Conservation (phyloP, 495 filamentous ascomycete species). For the Xylaria cubensis region DNA sequence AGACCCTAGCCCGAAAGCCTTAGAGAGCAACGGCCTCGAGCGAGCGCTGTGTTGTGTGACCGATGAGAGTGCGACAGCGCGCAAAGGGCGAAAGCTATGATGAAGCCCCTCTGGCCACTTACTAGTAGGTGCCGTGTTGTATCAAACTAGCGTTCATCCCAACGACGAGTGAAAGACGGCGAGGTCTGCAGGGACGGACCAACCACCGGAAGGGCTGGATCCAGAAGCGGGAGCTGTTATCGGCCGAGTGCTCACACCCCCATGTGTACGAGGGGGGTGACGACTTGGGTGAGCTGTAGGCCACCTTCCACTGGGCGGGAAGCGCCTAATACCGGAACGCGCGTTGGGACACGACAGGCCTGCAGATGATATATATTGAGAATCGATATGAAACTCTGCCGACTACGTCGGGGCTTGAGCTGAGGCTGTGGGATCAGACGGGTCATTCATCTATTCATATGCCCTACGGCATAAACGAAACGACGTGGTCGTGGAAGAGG, state of each 20-base stretch:
- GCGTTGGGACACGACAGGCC: constrained; percentile 15
- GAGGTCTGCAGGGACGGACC: constrained; percentile 39
- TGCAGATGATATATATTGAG: constrained; percentile 7
- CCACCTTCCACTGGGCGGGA: constrained; percentile 23
- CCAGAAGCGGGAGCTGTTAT: constrained; percentile 41
- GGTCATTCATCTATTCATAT: constrained; percentile 5
- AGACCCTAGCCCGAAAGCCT: constrained; percentile 31
- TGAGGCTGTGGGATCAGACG: constrained; percentile 4
- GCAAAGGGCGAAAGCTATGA: constrained; percentile 29
- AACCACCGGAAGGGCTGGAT: constrained; percentile 40
- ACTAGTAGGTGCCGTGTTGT: constrained; percentile 22
- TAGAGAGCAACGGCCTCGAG: constrained; percentile 23
- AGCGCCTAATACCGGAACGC: constrained; percentile 26
- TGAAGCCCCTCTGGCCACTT: constrained; percentile 35
- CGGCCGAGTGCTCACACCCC: constrained; percentile 35
- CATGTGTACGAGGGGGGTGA: constrained; percentile 25
- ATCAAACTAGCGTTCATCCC: constrained; percentile 35
- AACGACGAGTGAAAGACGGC: constrained; percentile 40
- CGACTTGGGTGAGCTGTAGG: constrained; percentile 25
- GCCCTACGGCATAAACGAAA: constrained; percentile 9
- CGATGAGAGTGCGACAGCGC: constrained; percentile 24
- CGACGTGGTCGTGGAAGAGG: not conserved
- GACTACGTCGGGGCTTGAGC: constrained; percentile 14
- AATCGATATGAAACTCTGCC: not conserved
- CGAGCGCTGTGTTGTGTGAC: constrained; percentile 32